Evolutionary conservation across 1,139 yeast species (phyloP).

Genomic region (Diutina rugosa): DNA sequence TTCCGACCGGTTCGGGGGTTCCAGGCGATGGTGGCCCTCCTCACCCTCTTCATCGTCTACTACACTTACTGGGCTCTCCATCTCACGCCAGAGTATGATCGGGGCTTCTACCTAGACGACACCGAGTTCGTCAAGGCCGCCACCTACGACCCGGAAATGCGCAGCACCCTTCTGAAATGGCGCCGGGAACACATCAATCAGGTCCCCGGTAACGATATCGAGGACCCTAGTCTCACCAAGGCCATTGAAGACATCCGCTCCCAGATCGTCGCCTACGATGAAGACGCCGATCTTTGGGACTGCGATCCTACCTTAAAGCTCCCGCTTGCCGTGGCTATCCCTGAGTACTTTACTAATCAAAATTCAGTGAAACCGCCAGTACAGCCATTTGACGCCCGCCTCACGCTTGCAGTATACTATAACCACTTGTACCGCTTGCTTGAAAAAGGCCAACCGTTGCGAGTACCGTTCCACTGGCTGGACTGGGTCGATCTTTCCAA

Average conservation of each 20-base stretch:
- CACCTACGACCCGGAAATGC: neutral
- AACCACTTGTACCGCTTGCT: conserved; percentile 10
- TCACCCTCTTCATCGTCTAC: neutral
- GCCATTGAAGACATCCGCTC: conserved; percentile 8
- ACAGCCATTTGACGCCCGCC: conserved; percentile 35
- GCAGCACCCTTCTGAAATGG: neutral
- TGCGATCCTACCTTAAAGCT: conserved; percentile 8
- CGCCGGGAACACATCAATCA: neutral
- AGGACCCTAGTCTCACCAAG: conserved; percentile 8
- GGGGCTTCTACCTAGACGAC: neutral
- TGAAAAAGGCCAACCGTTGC: neutral
- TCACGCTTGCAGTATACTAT: conserved; percentile 30
- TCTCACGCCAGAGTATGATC: neutral
- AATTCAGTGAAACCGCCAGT: conserved; percentile 6
- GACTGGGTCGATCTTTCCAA: neutral
- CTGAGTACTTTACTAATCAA: conserved; percentile 8
- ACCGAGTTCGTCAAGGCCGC: neutral
- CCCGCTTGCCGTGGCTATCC: conserved; percentile 11
- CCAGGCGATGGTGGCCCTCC: neutral
- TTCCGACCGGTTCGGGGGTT: neutral
- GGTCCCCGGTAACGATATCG: conserved; percentile 6
- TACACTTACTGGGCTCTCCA: neutral
- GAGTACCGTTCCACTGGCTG: neutral
- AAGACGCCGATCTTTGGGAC: conserved; percentile 16
- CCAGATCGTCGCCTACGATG: conserved; percentile 10